Base-by-base conservation (phyloP, 2,329 filamentous ascomycete species). In the Aureobasidium pullulans region DNA sequence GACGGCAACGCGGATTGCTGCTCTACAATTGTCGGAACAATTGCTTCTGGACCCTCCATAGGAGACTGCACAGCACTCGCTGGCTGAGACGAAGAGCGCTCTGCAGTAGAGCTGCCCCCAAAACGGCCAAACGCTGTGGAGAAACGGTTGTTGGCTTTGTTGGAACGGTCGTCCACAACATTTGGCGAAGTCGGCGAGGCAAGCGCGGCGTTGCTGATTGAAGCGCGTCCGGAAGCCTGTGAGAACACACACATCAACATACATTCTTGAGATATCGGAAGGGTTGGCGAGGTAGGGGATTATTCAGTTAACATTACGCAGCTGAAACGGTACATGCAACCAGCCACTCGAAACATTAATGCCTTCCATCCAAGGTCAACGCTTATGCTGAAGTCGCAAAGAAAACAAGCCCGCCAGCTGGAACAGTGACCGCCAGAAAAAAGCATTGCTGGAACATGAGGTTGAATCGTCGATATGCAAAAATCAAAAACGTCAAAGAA, bases 71-170 rank as follows among this genome's bases (percentile, higher is more conserved):
- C 2, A 19, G 39, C 16, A 40, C 40, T 46, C 15, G 39, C 9
- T 8, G 44, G n/a, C 32, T 40, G 46, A 36, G 57, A 59, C 11
- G 37, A 31, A 9, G 57, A 46, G 40, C 44, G 56, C 13, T 49
- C 34, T 31, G 6, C 13, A 39, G 39, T 13, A 29, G 47, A 23
- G 13, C 57, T 48, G 16, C 39, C 16, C 6, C 49, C 34, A 11
- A 56, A 49, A 32, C 49, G 59, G 49, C 44, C 42, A 40, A 60
- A 56, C 34, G 50, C 50, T 28, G 59, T 49, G 28, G 50, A 60
- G 19, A 56, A 52, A 48, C 50, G 49, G 43, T 48, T 60, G 43
- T 37, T 60, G 31, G 59, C 50, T 60, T 61, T 62, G 57, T 43
- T 60, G 52, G 50, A 36, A 60, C 56, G 50, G 39, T 46, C 50